These are phyloP conservation scores for Schizosaccharomyces octosporus DNA, from an alignment of 805 yeast genomes.

Conservation along the genomic window DNA sequence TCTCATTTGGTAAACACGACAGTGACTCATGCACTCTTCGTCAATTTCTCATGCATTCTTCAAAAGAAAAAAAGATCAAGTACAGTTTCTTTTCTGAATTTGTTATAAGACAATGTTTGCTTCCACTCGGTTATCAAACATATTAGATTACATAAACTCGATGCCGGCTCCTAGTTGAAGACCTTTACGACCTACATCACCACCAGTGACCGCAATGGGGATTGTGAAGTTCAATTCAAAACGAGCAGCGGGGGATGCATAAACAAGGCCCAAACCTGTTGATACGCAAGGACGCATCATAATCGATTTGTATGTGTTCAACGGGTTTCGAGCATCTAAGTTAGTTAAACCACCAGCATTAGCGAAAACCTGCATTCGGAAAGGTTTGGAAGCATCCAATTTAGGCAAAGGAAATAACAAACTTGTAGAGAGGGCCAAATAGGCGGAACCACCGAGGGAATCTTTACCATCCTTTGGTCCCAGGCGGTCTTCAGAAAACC, in stretches of 20 bases:
- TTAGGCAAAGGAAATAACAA: slow-evolving; percentile 38
- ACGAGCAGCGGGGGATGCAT: slow-evolving; percentile 39
- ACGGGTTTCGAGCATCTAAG: slow-evolving; percentile 6
- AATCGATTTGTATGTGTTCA: slow-evolving; percentile 11
- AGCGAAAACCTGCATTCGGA: slow-evolving; percentile 37
- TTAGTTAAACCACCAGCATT: slow-evolving; percentile 36
- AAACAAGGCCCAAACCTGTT: slow-evolving; percentile 35
- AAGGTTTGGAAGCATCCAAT: slow-evolving; percentile 21
- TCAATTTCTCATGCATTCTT: no score
- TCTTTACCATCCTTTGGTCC: slow-evolving; percentile 35
- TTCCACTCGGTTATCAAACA: neutral
- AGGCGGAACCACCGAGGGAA: slow-evolving; percentile 44
- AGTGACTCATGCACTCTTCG: no score
- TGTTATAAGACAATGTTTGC: no score
- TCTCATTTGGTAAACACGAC: no score
- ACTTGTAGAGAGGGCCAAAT: slow-evolving; percentile 30
- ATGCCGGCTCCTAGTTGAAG: slow-evolving; percentile 42
- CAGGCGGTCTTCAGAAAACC: slow-evolving; percentile 40
- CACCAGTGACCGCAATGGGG: slow-evolving; percentile 29
- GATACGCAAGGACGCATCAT: slow-evolving; percentile 24
- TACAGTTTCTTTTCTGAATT: no score
- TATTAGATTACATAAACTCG: slow-evolving; percentile 22
- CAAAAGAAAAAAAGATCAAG: no score
- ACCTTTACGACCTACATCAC: slow-evolving; percentile 35
- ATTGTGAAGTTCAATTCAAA: slow-evolving; percentile 41